Conservation (phyloP, 306 rosid species). For the Prosopis cineraria region DNA sequence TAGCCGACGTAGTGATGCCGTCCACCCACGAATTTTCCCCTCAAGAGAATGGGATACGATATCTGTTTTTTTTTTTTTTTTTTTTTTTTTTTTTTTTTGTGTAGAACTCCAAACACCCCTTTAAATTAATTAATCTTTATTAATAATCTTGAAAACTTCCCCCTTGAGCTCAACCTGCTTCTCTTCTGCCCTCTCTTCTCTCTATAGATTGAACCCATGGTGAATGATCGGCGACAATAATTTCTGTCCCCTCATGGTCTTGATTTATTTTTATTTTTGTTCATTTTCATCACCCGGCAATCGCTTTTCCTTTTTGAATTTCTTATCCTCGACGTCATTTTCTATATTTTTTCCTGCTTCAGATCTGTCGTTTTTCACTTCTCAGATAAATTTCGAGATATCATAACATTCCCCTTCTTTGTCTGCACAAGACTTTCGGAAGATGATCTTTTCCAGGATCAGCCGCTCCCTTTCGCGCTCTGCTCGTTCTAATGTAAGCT, state of each 20-base stretch:
- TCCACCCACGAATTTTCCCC: slow-evolving; percentile 26
- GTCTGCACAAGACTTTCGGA: not conserved
- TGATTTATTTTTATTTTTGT: not conserved
- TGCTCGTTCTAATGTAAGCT: not conserved
- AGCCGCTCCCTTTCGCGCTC: slow-evolving; percentile 5
- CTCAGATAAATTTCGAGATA: not conserved
- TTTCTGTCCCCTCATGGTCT: not conserved
- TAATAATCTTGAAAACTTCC: not conserved
- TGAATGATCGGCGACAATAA: not conserved
- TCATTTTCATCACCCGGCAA: not conserved
- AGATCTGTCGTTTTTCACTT: slow-evolving; percentile 16
- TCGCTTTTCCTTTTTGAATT: not conserved
- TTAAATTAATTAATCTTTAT: not conserved
- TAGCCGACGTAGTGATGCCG: slow-evolving; percentile 35
- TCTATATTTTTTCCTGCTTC: not conserved
- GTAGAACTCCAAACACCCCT: too few species aligned
- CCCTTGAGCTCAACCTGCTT: not conserved
- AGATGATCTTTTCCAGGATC: slow-evolving; percentile 6
- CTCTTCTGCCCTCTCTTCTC: too few species aligned
- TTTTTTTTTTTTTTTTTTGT: too few species aligned
- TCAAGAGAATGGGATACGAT: not conserved
- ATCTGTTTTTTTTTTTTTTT: too few species aligned
- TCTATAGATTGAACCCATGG: not conserved
- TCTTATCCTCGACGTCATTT: not conserved
- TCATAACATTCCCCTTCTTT: not conserved